Base-by-base conservation (phyloP, 2,329 filamentous ascomycete species). In the Lasiodiplodia sp. region DNA sequence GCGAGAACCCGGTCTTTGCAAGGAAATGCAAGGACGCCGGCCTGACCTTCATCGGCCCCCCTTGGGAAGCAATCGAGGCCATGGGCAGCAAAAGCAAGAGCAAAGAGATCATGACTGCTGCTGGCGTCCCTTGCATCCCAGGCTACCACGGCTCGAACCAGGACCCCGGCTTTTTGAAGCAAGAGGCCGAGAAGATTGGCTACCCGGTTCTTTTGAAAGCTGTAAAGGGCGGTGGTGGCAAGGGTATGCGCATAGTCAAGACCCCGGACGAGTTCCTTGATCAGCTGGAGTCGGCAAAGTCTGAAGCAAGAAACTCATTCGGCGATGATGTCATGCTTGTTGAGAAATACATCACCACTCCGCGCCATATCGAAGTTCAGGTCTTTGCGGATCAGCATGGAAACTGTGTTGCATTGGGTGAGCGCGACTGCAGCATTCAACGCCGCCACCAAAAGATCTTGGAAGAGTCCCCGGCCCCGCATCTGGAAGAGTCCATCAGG, bases 121-220 rank as follows among this genome's bases (percentile, higher is more conserved):
- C 96, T n/a, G 93, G 94, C 10, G 96, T 99, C 3, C 94, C 94
- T 4, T 98, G 96, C 75, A 96, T 99, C 60, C 96, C 96, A 0
- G 96, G 96, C 0, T 99, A 99, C 76, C 96, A 98, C 78, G 96
- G 96, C 21, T 75, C 85, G 1, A 92, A 97, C 65, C 96, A 99
- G 82, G 88, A 91, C 60, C 83, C 87, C 1, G 77, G 81, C 10
- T 84, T 86, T 69, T 82, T 91, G 34, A 86, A 93, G 67, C 82
- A 84, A 11, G 89, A 95, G 77, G 95, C 96, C 8, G 87, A 87
- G 73, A 88, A 92, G 72, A 90, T 92, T 73, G 87, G 87, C 69
- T 89, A 88, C 72, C 88, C 87, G 0, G 88, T 90, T 2, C 82
- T 91, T 10, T 83, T 91, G 57, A 91, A 91, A 77, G 88, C 88